A percentile compares a stretch with the other conserved stretches of the same genome.
phyloP scores from a whole-genome alignment of 2,329 filamentous ascomycete species.

The Cordyceps tenuipes region DNA sequence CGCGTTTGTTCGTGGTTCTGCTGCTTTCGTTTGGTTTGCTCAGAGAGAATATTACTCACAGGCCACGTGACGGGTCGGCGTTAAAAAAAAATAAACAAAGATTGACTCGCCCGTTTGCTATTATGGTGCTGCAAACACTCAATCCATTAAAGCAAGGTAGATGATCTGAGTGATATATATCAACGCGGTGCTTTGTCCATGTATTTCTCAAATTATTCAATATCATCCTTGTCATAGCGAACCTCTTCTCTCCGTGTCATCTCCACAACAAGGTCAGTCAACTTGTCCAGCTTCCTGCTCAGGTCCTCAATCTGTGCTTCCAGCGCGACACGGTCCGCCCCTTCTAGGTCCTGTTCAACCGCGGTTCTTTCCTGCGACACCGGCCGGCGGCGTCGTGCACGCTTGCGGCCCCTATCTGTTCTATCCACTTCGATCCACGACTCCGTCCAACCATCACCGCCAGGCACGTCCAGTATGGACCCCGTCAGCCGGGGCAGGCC shows the following conservation, averaged over 20 bases:
- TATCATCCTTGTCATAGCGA: neutral
- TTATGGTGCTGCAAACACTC: too few species aligned
- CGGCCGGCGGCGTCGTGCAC: neutral
- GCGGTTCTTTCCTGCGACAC: conserved; percentile 14
- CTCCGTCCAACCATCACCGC: neutral
- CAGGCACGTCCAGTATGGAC: neutral
- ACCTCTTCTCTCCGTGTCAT: conserved; percentile 32
- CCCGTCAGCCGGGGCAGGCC: neutral
- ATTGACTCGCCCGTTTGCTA: too few species aligned
- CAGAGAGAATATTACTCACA: too few species aligned
- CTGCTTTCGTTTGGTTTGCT: too few species aligned
- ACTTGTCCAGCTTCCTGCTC: conserved; percentile 48
- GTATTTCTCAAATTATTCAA: too few species aligned
- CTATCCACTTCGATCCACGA: neutral
- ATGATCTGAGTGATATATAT: too few species aligned
- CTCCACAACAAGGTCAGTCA: conserved; percentile 44
- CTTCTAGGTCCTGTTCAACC: conserved; percentile 26
- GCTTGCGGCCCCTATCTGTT: neutral
- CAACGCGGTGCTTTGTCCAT: too few species aligned
- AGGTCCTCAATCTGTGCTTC: conserved; percentile 49
- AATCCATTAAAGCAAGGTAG: too few species aligned
- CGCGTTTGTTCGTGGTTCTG: too few species aligned
- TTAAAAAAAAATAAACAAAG: too few species aligned
- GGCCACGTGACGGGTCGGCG: too few species aligned
- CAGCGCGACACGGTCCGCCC: conserved; percentile 25